Evolutionary conservation across 1,284 basidiomycete genomes (phyloP), one percentile per base, ranked within the genome.

Genomic region (Schizopora paradoxa): DNA sequence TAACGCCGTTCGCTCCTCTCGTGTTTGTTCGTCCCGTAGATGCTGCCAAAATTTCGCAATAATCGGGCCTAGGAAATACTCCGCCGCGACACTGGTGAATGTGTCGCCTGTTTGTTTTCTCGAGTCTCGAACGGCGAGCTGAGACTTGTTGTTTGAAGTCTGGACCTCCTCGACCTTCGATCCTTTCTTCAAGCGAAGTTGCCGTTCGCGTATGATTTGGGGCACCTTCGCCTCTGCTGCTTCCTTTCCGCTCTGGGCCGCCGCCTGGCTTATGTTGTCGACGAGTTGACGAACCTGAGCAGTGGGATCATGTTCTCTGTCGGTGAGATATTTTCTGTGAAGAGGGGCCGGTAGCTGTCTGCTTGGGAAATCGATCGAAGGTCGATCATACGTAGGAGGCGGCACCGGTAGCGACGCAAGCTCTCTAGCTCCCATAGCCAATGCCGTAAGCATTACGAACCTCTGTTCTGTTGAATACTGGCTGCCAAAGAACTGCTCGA

Each of bases 41-140:
- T 91, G 88, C n/a, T 76, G 61, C 89, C 91, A 95, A 64, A 97
- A 95, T 6, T 85, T 80, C 56, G 91, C 88, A 61, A 97, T 76
- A 25, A 97, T 69, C 0, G 95, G 95, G 45, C 85, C 78, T 43
- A 96, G 76, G 64, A 95, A 96, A 62, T 67, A 82, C 58, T 91
- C 89, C 1, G 86, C 86, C 0, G 90, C 90, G 21, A 95, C 67
- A 36, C 79, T 72, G n/a, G 77, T 81, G 65, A 86, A 94, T 0
- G 73, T 67, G 31, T n/a, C n/a, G 57, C 68, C 63, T 23, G 49
- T 51, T 50, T 16, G 57, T 51, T 27, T 55, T 56, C 32, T 19
- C 39, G 51, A 35, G 23, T 52, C 41, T 26, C 57, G 56, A 19
- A 60, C 43, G 40, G 37, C 36, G 25, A 21, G 51, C 28, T 16